Evolutionary conservation across 805 yeast genomes (phyloP), one percentile per base, ranked within the genome.

Genomic region (Metschnikowia vanudenii): DNA sequence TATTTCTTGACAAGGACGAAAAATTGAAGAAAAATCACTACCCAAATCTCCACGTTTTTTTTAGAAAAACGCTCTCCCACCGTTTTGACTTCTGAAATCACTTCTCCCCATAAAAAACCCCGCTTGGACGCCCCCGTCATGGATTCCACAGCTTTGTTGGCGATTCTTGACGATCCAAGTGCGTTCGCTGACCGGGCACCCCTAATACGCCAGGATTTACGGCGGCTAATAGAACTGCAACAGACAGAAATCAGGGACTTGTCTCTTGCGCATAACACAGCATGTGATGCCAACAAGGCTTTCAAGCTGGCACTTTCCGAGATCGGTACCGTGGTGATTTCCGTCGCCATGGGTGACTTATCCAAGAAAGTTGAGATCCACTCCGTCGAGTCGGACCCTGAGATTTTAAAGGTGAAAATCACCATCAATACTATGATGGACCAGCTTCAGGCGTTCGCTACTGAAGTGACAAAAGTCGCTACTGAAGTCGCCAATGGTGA

Each of bases 401-500:
- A 85, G 61, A 86, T 88, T 51, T 73, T 82, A 47, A 84, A 83
- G 60, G 88, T 88, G 59, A 88, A 88, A 62, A 80, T 81, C 46
- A 84, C 94, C 7, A 86, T 88, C 59, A 88, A 88, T 64, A 80
- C 87, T 18, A 88, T 88, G 96, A 85, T 88, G 88, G 89, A 84
- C 59, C 95, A 87, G 65, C 73, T 86, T 50, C 91, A 85, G 62
- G 79, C 87, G 11, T 87, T 86, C 64, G 89, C 94, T 26, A 76
- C 77, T 44, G 94, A 87, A 63, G 94, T 88, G 35, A 85, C 90
- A 31, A 81, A 88, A 49, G 87, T 88, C 20, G 94, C 96, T 32
- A 87, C 91, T 14, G 95, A 88, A 56, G 96, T 88, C 17, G 92
- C 96, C 26, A 86, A 87, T 57, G 96, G 96, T 55, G 87, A 87